These are phyloP conservation scores for Amauroascus verrucosus DNA, from an alignment of 2,329 filamentous ascomycete species.

Conservation along the genomic window DNA sequence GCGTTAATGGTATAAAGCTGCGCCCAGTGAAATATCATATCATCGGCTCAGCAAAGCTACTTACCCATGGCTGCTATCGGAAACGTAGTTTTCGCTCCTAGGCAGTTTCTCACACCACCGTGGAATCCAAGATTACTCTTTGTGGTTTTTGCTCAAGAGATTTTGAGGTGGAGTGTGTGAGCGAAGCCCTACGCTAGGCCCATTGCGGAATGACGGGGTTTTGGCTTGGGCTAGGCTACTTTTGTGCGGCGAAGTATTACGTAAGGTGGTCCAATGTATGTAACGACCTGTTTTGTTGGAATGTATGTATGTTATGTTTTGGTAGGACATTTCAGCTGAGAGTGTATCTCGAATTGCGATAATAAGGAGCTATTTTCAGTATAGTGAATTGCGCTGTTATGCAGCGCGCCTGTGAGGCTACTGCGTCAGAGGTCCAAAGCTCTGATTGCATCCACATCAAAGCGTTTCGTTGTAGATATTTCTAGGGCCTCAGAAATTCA, in stretches of 20 bases:
- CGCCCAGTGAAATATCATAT: not conserved
- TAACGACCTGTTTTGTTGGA: too few species aligned
- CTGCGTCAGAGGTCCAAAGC: too few species aligned
- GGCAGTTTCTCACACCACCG: conserved; percentile 12
- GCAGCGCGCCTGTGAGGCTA: too few species aligned
- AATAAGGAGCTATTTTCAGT: too few species aligned
- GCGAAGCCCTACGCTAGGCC: conserved; percentile 37
- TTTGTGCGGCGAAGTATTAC: not conserved
- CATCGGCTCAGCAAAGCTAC: conserved; percentile 15
- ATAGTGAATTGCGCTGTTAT: too few species aligned
- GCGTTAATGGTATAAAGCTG: not conserved
- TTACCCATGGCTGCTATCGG: conserved; percentile 38
- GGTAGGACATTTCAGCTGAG: too few species aligned
- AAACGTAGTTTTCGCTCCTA: conserved; percentile 14
- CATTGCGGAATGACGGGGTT: conserved; percentile 14
- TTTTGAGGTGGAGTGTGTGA: conserved; percentile 24
- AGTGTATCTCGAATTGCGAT: too few species aligned
- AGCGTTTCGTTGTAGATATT: not conserved
- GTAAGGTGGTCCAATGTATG: too few species aligned
- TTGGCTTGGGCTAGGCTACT: not conserved
- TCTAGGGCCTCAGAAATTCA: conserved; percentile 41
- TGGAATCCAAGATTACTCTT: conserved; percentile 10
- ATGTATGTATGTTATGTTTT: too few species aligned
- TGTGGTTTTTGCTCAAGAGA: conserved; percentile 10
- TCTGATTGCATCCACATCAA: too few species aligned